These are phyloP conservation scores for Dovyalis caffra DNA, from an alignment of 345 rosid genomes.

Conservation along the genomic window DNA sequence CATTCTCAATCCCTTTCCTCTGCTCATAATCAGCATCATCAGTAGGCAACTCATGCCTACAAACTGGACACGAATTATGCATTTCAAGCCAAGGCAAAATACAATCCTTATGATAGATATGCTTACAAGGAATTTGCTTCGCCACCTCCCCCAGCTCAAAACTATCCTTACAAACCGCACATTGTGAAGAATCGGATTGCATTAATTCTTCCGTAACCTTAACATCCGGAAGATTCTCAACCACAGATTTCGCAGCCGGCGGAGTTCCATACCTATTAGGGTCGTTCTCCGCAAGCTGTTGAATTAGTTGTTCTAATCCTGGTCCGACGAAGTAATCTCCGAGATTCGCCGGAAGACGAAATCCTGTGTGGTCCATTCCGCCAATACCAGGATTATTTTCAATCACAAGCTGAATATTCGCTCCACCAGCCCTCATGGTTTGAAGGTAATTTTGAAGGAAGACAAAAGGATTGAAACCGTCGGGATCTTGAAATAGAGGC, in stretches of 20 bases:
- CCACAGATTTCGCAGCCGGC: constrained; percentile 50
- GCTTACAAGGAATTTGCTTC: constrained; percentile 66
- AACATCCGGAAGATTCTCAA: constrained; percentile 39
- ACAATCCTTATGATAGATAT: constrained; percentile 69
- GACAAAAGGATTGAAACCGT: neutral
- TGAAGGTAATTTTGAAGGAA: neutral
- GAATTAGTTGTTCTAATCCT: constrained; percentile 60
- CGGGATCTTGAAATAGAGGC: neutral
- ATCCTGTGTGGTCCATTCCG: neutral
- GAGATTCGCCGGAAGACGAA: constrained; percentile 29
- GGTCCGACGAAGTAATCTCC: constrained; percentile 63
- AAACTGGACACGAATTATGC: constrained; percentile 24
- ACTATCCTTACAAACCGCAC: constrained; percentile 65
- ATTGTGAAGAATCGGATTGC: constrained; percentile 32
- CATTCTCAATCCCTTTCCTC: neutral
- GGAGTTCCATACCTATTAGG: constrained; percentile 67
- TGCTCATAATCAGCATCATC: constrained; percentile 14
- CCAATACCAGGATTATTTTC: neutral
- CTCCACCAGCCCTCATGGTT: neutral
- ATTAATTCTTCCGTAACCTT: constrained; percentile 27
- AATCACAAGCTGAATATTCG: constrained; percentile 1
- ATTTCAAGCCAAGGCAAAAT: constrained; percentile 65
- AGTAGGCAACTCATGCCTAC: constrained; percentile 24
- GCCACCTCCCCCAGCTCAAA: constrained; percentile 48
- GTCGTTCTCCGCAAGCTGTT: constrained; percentile 64